Evolutionary conservation across 1,139 yeast species (phyloP).

Genomic region (Sugiyamaella castrensis): DNA sequence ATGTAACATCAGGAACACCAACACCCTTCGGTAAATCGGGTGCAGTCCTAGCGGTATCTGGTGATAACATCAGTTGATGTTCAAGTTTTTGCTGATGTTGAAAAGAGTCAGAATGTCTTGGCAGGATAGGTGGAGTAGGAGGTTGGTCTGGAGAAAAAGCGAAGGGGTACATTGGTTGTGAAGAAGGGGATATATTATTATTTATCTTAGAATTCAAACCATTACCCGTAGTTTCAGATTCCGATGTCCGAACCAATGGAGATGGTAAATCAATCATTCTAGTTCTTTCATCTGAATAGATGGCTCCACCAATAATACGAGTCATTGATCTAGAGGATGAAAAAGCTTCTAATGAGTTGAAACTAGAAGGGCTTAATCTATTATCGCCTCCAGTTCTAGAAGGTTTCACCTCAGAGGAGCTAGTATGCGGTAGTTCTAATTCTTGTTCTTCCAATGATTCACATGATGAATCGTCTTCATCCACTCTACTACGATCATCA

Average conservation of each 20-base stretch:
- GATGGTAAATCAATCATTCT: not conserved
- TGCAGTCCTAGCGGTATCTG: not conserved
- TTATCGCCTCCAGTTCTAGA: no score
- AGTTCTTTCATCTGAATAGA: constrained; percentile 9
- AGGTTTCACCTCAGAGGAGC: no score
- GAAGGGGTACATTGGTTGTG: constrained; percentile 4
- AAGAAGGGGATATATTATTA: not conserved
- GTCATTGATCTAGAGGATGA: not conserved
- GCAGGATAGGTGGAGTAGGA: constrained; percentile 7
- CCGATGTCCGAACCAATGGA: no score
- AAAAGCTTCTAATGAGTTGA: no score
- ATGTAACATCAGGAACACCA: no score
- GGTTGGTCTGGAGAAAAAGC: constrained; percentile 8
- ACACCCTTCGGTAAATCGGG: no score
- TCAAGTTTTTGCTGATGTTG: not conserved
- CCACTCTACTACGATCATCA: no score
- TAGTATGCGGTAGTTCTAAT: no score
- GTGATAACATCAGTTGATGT: not conserved
- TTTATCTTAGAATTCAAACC: not conserved
- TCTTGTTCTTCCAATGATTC: no score
- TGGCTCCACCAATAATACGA: not conserved
- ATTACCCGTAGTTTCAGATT: no score
- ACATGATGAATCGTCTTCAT: no score
- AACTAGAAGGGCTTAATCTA: no score
- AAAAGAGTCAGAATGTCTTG: not conserved